Conservation (phyloP, 257 asterid genomes). For the Solanum megistacrolobum region DNA sequence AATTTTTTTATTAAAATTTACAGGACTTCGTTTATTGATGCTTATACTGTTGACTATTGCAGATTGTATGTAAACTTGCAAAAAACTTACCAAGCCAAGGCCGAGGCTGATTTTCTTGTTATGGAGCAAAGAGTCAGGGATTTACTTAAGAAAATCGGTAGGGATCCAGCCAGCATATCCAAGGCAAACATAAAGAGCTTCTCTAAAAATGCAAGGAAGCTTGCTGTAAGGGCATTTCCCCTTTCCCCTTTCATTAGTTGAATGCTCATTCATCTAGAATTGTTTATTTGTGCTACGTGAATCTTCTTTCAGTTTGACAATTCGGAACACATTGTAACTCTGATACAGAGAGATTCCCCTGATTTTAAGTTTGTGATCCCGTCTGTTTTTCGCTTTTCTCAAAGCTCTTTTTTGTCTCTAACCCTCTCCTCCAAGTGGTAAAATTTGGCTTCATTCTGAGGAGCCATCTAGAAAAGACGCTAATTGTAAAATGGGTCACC, state of each 20-base stretch:
- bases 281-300: background rate
- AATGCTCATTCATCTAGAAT: background rate
- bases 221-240: constrained; percentile 21
- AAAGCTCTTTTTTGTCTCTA: background rate
- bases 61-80: constrained; percentile 81
- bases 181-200: constrained; percentile 69
- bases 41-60: constrained; percentile 3
- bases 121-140: constrained; percentile 58
- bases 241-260: background rate
- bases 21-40: background rate
- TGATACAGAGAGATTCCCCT: background rate
- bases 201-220: constrained; percentile 91
- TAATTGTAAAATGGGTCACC: background rate
- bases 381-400: background rate
- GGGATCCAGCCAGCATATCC: constrained; percentile 78
- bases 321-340: background rate
- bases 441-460: background rate
- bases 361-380: background rate
- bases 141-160: constrained; percentile 65
- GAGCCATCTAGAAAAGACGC: background rate
- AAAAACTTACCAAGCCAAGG: constrained; percentile 89
- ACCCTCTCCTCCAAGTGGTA: background rate
- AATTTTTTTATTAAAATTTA: background rate
- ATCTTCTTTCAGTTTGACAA: background rate
- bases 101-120: constrained; percentile 78